These are phyloP conservation scores for Malus asiatica DNA, from an alignment of 306 rosid genomes.

Conservation along the genomic window DNA sequence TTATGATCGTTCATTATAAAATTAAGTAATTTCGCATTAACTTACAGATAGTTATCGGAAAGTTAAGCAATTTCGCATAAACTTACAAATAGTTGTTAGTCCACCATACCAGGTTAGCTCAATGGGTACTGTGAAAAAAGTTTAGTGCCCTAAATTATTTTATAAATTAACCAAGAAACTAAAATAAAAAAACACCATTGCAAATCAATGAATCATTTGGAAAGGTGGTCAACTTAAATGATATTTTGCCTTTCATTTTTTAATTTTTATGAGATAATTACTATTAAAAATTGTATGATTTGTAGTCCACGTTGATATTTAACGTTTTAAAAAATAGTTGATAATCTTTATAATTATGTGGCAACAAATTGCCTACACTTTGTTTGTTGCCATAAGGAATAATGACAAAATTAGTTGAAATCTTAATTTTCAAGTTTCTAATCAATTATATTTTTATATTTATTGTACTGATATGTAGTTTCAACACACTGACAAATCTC, in stretches of 20 bases:
- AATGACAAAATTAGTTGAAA: background rate
- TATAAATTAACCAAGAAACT: background rate
- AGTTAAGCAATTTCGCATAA: too few species aligned
- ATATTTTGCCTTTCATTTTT: background rate
- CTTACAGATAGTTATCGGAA: too few species aligned
- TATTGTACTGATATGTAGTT: fast-evolving
- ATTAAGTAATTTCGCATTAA: too few species aligned
- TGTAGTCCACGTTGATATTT: background rate
- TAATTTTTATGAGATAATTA: background rate
- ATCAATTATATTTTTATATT: too few species aligned
- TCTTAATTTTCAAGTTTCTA: too few species aligned
- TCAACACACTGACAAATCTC: too few species aligned
- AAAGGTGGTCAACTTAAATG: background rate
- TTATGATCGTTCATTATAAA: too few species aligned
- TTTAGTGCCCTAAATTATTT: background rate
- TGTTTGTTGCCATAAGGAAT: background rate
- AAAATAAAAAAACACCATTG: background rate
- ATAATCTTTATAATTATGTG: background rate
- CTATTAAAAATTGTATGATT: background rate
- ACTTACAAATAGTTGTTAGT: too few species aligned
- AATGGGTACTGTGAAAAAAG: too few species aligned
- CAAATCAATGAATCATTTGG: background rate
- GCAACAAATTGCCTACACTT: background rate
- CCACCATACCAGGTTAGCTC: too few species aligned
- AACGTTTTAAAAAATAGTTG: background rate